Percentiles rank a stretch among this genome's conserved stretches.
These are phyloP conservation scores for Claviceps spartinae DNA, from an alignment of 2,329 filamentous ascomycete genomes.

Conservation along the genomic window DNA sequence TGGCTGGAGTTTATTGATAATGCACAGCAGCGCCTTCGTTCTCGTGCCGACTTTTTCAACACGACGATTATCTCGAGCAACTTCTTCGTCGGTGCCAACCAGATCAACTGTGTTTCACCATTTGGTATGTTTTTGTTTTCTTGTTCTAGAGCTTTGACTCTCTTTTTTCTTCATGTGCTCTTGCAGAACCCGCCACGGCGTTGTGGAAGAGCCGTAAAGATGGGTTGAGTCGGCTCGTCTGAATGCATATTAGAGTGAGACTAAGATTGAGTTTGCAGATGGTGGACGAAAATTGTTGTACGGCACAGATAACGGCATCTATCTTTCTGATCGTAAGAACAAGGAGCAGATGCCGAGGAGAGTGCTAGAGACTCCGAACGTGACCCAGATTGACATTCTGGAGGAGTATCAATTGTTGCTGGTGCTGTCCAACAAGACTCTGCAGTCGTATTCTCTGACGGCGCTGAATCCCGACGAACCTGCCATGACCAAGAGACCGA, in stretches of 20 bases:
- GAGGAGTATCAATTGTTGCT: slow-evolving; percentile 90
- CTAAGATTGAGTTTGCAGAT: slow-evolving; percentile 36
- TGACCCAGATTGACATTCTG: slow-evolving; percentile 90
- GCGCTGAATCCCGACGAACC: slow-evolving; percentile 77
- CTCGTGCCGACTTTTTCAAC: slow-evolving; percentile 85
- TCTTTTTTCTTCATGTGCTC: not conserved
- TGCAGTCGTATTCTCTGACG: slow-evolving; percentile 78
- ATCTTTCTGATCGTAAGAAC: slow-evolving; percentile 77
- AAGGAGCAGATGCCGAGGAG: slow-evolving; percentile 71
- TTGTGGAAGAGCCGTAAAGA: not conserved
- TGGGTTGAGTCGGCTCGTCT: no score
- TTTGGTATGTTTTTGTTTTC: slow-evolving; percentile 46
- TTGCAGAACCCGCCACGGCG: not conserved
- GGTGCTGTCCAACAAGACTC: slow-evolving; percentile 83
- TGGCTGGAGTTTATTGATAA: slow-evolving; percentile 94
- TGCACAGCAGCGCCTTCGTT: slow-evolving; percentile 75
- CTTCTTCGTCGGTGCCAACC: slow-evolving; percentile 54
- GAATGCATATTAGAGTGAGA: not conserved
- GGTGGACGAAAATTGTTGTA: slow-evolving; percentile 89
- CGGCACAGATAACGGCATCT: slow-evolving; percentile 89
- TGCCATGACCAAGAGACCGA: slow-evolving; percentile 67
- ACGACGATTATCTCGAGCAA: slow-evolving; percentile 45
- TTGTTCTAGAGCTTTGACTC: not conserved
- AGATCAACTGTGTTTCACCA: slow-evolving; percentile 88
- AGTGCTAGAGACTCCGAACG: slow-evolving; percentile 72